These are phyloP conservation scores for Arthonia radiata DNA, from an alignment of 495 filamentous ascomycete species.

Conservation along the genomic window DNA sequence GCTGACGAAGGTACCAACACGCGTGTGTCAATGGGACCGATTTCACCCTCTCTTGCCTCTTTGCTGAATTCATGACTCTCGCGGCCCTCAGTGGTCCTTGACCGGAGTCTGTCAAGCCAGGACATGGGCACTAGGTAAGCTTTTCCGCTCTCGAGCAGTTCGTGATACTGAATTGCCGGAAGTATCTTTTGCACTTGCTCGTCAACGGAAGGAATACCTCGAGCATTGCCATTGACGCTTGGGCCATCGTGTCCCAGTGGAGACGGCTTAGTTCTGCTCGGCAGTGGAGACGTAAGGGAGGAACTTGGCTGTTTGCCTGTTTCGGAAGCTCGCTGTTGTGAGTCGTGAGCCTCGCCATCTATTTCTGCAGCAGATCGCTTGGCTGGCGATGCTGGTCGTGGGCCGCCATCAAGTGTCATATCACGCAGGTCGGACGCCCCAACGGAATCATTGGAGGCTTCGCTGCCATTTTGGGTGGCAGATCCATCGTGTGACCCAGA, in stretches of 20 bases:
- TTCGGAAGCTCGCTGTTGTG: slow-evolving; percentile 3
- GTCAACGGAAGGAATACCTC: slow-evolving; percentile 33
- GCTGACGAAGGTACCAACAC: slow-evolving; percentile 10
- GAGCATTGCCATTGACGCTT: not conserved
- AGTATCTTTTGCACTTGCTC: slow-evolving; percentile 53
- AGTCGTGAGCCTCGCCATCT: slow-evolving; percentile 11
- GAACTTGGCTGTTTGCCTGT: not conserved
- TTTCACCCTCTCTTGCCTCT: slow-evolving; percentile 31
- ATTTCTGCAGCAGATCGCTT: slow-evolving; percentile 30
- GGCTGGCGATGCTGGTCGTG: slow-evolving; percentile 22
- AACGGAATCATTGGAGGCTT: no score
- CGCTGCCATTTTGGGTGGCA: slow-evolving; percentile 1
- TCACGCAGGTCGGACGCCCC: slow-evolving; percentile 6
- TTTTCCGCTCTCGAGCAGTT: slow-evolving; percentile 39
- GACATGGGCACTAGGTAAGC: slow-evolving; percentile 53
- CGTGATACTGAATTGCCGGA: slow-evolving; percentile 19
- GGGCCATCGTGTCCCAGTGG: not conserved
- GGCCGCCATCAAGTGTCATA: slow-evolving; percentile 7
- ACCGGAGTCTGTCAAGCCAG: slow-evolving; percentile 56
- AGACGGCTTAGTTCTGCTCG: not conserved
- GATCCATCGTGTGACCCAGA: slow-evolving; percentile 19
- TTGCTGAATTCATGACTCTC: slow-evolving; percentile 29
- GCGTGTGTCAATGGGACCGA: slow-evolving; percentile 62
- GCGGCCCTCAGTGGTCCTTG: slow-evolving; percentile 32
- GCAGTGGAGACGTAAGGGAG: not conserved